These are phyloP conservation scores for Neurospora sp. DNA, from an alignment of 495 filamentous ascomycete species.

Conservation along the genomic window DNA sequence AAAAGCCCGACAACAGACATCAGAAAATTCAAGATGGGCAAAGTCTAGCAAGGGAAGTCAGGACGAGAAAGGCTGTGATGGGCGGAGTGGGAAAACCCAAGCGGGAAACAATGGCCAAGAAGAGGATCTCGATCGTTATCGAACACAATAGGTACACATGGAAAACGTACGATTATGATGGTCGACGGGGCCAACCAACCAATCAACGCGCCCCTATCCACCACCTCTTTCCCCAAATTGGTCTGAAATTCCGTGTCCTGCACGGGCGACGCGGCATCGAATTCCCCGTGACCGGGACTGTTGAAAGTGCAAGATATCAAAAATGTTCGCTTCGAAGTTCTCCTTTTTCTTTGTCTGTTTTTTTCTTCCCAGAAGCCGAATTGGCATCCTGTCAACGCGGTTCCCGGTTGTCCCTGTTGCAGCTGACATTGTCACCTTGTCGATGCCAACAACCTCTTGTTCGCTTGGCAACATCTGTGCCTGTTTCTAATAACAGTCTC, in stretches of 20 bases:
- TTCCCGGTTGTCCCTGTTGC: conserved; percentile 7
- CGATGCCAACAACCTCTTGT: not conserved
- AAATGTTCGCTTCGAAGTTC: not conserved
- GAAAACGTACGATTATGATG: conserved; percentile 26
- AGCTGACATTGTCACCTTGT: conserved; percentile 9
- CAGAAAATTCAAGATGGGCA: not conserved
- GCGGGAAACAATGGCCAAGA: conserved; percentile 6
- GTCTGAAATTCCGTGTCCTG: conserved; percentile 1
- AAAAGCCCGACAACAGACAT: not conserved
- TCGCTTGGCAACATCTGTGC: not conserved
- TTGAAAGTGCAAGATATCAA: not conserved
- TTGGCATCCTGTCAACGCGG: not conserved
- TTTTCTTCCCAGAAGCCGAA: conserved; percentile 1
- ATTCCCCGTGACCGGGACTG: conserved; percentile 2
- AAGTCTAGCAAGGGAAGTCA: not conserved
- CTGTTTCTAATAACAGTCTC: no score
- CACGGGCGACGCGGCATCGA: conserved; percentile 1
- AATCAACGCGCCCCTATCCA: conserved; percentile 13
- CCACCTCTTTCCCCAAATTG: conserved; percentile 7
- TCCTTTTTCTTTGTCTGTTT: not conserved
- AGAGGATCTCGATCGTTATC: conserved; percentile 27
- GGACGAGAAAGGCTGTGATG: conserved; percentile 1
- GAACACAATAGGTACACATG: conserved; percentile 19
- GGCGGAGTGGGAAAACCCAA: not conserved
- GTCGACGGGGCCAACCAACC: conserved; percentile 11